phyloP scores from a whole-genome alignment of 2,329 filamentous ascomycete genomes.

The Aspergillus proliferans region DNA sequence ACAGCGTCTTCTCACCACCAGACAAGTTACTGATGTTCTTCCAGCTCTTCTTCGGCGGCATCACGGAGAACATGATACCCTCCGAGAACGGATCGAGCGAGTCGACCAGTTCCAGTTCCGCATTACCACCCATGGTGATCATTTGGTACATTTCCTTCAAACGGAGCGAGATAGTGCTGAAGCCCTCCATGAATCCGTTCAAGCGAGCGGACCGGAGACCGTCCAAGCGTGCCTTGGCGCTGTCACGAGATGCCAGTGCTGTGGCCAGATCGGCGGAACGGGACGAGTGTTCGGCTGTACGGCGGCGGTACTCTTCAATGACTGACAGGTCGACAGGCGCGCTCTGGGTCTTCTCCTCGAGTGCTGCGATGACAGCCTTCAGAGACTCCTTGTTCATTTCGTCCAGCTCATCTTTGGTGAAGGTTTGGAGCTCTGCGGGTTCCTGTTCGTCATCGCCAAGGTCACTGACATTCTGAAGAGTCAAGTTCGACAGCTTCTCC shows the following conservation, averaged over 20 bases:
- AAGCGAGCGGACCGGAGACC: constrained; percentile 83
- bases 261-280: constrained; percentile 77
- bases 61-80: constrained; percentile 93
- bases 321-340: constrained; percentile 84
- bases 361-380: constrained; percentile 58
- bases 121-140: constrained; percentile 99
- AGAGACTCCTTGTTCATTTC: constrained; percentile 58
- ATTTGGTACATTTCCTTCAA: constrained; percentile 99
- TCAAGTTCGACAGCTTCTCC: constrained; percentile 79
- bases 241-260: constrained; percentile 71
- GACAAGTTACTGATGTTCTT: constrained; percentile 97
- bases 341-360: constrained; percentile 74
- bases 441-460: constrained; percentile 54
- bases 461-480: constrained; percentile 73
- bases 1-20: constrained; percentile 95
- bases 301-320: constrained; percentile 77
- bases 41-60: constrained; percentile 99
- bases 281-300: constrained; percentile 73
- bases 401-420: constrained; percentile 64
- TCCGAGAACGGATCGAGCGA: constrained; percentile 94
- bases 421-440: constrained; percentile 58
- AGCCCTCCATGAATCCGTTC: constrained; percentile 98
- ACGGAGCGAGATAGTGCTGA: constrained; percentile 84
- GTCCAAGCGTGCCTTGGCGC: constrained; percentile 85
- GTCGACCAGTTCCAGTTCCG: constrained; percentile 94